phyloP scores from a whole-genome alignment of 176 grass and related monocot genomes.

The Avena eriantha region DNA sequence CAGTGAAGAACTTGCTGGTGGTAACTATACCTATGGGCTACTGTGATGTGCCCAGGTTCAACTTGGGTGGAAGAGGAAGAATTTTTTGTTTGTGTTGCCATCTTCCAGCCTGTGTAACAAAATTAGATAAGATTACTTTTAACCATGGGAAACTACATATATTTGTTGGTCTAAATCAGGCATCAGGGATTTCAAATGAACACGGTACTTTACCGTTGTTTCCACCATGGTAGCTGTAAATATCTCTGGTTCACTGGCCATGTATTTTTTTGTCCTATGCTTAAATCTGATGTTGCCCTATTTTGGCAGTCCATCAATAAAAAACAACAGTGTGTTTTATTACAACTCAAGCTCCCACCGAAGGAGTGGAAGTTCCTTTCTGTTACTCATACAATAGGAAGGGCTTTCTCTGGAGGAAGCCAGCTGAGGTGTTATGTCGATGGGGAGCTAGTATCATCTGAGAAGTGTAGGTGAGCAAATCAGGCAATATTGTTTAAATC shows the following conservation, averaged over 20 bases:
- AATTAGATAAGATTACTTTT: not conserved
- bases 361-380: slow-evolving; percentile 97
- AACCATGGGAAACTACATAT: not conserved
- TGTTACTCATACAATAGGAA: slow-evolving; percentile 92
- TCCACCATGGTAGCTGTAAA: not conserved
- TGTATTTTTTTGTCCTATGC: slow-evolving; percentile 37
- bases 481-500: not conserved
- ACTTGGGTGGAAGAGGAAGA: not conserved
- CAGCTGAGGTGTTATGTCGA: slow-evolving; percentile 87
- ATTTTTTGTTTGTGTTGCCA: not conserved
- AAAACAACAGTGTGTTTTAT: slow-evolving; percentile 86
- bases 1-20: not conserved
- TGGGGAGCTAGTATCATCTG: slow-evolving; percentile 76
- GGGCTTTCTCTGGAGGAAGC: slow-evolving; percentile 94
- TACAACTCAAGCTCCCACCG: slow-evolving; percentile 67
- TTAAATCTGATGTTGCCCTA: slow-evolving; percentile 38
- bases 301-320: slow-evolving; percentile 79
- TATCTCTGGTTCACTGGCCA: slow-evolving; percentile 25
- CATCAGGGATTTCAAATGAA: not conserved
- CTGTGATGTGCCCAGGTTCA: not conserved
- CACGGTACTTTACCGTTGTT: slow-evolving; percentile 16
- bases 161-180: slow-evolving; percentile 17
- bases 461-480: slow-evolving; percentile 81
- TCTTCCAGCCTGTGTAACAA: not conserved
- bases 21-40: not conserved